phyloP scores from a whole-genome alignment of 1,284 basidiomycete genomes.

The Trichosporon sp. region DNA sequence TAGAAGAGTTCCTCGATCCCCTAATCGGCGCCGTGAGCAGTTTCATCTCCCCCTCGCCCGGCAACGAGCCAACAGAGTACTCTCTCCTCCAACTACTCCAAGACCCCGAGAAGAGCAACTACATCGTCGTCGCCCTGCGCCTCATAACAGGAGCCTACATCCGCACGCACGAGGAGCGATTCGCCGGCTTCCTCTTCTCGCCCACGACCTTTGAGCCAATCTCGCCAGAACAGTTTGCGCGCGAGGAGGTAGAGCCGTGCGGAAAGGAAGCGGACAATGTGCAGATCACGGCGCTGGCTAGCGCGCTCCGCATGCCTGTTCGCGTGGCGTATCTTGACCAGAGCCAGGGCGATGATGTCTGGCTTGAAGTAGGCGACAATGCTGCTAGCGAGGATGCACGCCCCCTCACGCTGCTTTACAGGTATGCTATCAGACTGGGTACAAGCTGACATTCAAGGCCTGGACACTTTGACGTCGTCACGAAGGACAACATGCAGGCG shows the following conservation, averaged over 20 bases:
- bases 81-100: conserved; percentile 39
- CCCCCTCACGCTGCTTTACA: conserved; percentile 59
- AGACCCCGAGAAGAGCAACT: conserved; percentile 42
- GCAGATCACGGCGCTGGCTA: conserved; percentile 71
- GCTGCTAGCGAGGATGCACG: conserved; percentile 42
- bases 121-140: conserved; percentile 54
- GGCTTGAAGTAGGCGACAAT: conserved; percentile 61
- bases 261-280: conserved; percentile 85
- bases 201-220: conserved; percentile 62
- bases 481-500: conserved; percentile 29
- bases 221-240: conserved; percentile 63
- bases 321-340: conserved; percentile 75
- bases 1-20: conserved; percentile 43
- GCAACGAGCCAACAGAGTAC: conserved; percentile 45
- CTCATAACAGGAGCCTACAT: conserved; percentile 77
- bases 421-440: conserved; percentile 50
- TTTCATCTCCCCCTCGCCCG: conserved; percentile 28
- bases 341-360: conserved; percentile 48
- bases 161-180: conserved; percentile 59
- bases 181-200: conserved; percentile 67
- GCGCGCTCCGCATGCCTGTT: conserved; percentile 63
- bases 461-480: conserved; percentile 68
- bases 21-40: conserved; percentile 29
- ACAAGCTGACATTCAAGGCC: conserved; percentile 52
- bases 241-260: conserved; percentile 67